Conservation (phyloP, 192 early-diverging fungal species). For the Pilobolus umbonatus region DNA sequence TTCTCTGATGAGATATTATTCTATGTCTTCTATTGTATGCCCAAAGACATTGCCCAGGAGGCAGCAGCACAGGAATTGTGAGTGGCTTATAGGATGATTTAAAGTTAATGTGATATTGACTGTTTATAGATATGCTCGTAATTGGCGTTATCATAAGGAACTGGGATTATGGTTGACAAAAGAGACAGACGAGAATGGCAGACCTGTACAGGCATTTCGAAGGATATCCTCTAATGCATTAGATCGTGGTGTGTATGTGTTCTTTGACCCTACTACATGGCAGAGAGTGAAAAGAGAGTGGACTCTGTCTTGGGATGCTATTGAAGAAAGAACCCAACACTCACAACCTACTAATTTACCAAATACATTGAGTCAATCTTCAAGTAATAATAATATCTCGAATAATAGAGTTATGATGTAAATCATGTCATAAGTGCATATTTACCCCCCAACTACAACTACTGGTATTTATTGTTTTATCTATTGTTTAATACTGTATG, state of each 20-base stretch:
- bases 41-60: constrained; percentile 89
- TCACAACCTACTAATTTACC: constrained; percentile 4
- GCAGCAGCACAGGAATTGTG: constrained; percentile 90
- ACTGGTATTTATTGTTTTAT: too few relatives aligned
- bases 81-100: constrained; percentile 3
- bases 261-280: constrained; percentile 92
- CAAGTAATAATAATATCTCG: not conserved
- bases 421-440: too few relatives aligned
- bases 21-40: constrained; percentile 96
- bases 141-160: constrained; percentile 98
- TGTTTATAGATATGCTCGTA: constrained; percentile 60
- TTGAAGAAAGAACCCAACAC: constrained; percentile 72
- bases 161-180: constrained; percentile 88
- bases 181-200: constrained; percentile 54
- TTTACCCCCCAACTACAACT: too few relatives aligned
- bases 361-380: not conserved
- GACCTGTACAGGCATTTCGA: constrained; percentile 51
- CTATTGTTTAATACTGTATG: too few relatives aligned
- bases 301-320: constrained; percentile 76
- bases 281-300: constrained; percentile 87
- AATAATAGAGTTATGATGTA: constrained; percentile 26
- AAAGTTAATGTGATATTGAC: not conserved
- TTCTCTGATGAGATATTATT: constrained; percentile 94
- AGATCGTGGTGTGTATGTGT: constrained; percentile 84
- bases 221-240: constrained; percentile 40